Percentiles rank a stretch among this genome's conserved stretches.
These are phyloP conservation scores for Diaporthe sp. DNA, from an alignment of 2,329 filamentous ascomycete species.

Conservation along the genomic window DNA sequence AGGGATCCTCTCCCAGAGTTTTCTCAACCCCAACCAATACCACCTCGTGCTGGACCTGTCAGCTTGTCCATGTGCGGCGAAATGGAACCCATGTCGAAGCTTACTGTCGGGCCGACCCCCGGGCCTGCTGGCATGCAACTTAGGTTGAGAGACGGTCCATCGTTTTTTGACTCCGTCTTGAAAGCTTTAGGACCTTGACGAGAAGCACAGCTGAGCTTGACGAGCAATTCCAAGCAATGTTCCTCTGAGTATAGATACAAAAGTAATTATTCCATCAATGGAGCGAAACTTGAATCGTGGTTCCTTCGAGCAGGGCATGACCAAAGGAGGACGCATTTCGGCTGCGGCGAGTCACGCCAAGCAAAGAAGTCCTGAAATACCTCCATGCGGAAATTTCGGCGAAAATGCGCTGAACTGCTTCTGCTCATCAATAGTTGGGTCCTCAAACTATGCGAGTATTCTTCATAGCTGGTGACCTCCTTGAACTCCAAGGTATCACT, in stretches of 20 bases:
- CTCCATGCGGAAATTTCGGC: not conserved
- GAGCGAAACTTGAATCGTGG: not conserved
- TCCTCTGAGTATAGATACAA: not conserved
- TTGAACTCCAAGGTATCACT: not conserved
- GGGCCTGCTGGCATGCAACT: not conserved
- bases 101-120: slow-evolving; percentile 10
- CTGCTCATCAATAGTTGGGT: too few relatives aligned
- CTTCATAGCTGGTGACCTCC: too few relatives aligned
- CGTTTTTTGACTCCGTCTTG: not conserved
- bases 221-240: not conserved
- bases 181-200: not conserved
- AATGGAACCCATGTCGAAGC: not conserved
- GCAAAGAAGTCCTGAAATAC: not conserved
- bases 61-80: not conserved
- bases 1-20: not conserved
- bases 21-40: not conserved
- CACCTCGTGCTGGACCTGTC: not conserved
- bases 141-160: not conserved
- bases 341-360: not conserved
- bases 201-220: not conserved
- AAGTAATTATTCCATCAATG: not conserved
- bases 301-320: not conserved
- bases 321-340: not conserved
- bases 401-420: not conserved
- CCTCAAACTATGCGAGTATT: rapidly evolving